Base-by-base conservation (phyloP, 164 flowering plant genomes). In the Malania oleifera region DNA sequence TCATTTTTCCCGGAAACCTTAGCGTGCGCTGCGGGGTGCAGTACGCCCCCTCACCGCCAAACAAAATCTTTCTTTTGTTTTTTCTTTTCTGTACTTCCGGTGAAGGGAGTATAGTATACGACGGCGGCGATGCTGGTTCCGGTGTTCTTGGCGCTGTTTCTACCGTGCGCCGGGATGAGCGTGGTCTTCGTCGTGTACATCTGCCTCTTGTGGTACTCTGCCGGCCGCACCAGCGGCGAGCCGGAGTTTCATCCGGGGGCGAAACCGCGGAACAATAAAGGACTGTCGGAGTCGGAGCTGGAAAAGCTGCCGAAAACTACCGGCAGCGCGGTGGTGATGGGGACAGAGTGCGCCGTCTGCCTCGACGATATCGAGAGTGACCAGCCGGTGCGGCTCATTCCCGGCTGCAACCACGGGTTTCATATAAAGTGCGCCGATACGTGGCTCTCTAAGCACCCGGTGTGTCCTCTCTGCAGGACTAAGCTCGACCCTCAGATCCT, bases 391-490 rank as follows among this genome's bases (percentile, higher is more conserved):
- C 41, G 89, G 24, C 29, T 76, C 54, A 31, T 82, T 17, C 89
- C 86, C 18, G 80, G 74, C 34, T 84, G 86, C 58, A 72, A 78
- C 28, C 90, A 84, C 29, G 87, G 83, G 37, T 84, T 82, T 54
- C 90, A 82, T 60, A 39, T 78, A 1, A 25, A 69, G 5, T 84
- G 90, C 49, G 87, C 78, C 11, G 87, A 84, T 56, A 56, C 78
- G 2, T 84, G 90, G 90, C 82, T 84, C 1, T 63, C 83, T 3
- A 76, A 60, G 63, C 75, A 82, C 41, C 22, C 78, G 0, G 60
- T 69, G n/a, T 84, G 87, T 29, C 90, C 90, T 38, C 57, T 84
- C 46, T 84, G 90, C 38, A 41, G 87, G 29, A 53, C 73, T 28
- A 68, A 64, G 52, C 72, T 84, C n/a, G 67, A 50, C 7, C 64